Percentiles rank a stretch among this genome's conserved stretches.
phyloP scores from a whole-genome alignment of 352 stramenopile genomes.

The Phytopythium montanum region DNA sequence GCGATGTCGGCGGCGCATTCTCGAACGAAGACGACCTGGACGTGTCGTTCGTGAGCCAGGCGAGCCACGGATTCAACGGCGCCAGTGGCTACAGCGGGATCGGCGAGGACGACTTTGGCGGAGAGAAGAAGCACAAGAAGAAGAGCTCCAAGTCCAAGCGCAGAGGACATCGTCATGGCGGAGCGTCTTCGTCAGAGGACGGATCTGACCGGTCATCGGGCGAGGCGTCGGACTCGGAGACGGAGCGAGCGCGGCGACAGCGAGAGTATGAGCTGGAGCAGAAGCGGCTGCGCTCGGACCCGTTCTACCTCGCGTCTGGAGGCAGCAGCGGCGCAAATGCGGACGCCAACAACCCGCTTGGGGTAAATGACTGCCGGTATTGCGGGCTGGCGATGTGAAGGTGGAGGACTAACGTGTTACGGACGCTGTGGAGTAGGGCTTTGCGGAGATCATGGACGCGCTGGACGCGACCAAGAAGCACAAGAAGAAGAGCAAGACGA shows the following conservation, averaged over 20 bases:
- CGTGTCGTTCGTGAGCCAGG: constrained; percentile 74
- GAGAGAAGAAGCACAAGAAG: constrained; percentile 40
- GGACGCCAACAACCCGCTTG: constrained; percentile 13
- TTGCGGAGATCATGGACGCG: constrained; percentile 82
- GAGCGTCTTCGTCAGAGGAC: constrained; percentile 26
- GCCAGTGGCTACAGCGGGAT: constrained; percentile 28
- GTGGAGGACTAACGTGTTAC: constrained; percentile 9
- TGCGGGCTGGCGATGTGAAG: no score
- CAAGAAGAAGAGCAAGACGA: constrained; percentile 68
- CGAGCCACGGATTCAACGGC: constrained; percentile 20
- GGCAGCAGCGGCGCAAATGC: constrained; percentile 37
- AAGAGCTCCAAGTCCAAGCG: constrained; percentile 11
- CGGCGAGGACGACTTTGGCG: constrained; percentile 28
- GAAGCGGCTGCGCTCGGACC: constrained; percentile 68
- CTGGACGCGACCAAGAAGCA: constrained; percentile 54
- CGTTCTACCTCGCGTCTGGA: constrained; percentile 67
- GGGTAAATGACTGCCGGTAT: no score
- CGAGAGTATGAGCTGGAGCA: constrained; percentile 48
- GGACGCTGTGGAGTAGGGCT: constrained; percentile 25
- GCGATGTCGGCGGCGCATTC: constrained; percentile 49
- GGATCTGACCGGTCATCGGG: constrained; percentile 25
- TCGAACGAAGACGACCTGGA: constrained; percentile 73
- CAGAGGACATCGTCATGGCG: not conserved
- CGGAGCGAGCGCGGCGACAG: constrained; percentile 38
- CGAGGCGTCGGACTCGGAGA: constrained; percentile 25